Conservation (phyloP, 2,329 filamentous ascomycete species). For the Calonectria pseudoreteaudii region DNA sequence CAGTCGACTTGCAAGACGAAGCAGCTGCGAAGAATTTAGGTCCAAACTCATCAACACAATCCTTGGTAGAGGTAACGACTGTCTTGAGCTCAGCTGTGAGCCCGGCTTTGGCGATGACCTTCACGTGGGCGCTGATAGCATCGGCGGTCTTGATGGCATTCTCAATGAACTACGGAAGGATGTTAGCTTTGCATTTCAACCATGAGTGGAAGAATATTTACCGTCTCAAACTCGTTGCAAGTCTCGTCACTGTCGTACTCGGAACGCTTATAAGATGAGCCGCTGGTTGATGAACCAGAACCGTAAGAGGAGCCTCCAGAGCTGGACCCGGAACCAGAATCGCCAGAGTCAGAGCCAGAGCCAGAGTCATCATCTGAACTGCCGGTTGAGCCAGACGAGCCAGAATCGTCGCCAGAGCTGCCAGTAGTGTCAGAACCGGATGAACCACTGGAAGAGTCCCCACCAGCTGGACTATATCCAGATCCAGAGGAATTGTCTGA, state of each 20-base stretch:
- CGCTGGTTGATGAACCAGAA: background rate
- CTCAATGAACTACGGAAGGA: background rate
- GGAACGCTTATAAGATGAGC: background rate
- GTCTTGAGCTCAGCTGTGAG: background rate
- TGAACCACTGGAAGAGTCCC: background rate
- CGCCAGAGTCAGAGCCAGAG: background rate
- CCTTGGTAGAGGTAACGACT: background rate
- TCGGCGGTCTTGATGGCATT: background rate
- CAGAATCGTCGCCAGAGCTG: background rate
- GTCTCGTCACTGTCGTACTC: background rate
- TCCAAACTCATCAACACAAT: background rate
- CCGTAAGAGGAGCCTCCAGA: background rate
- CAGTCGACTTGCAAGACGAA: background rate
- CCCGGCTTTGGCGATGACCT: background rate
- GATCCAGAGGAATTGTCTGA: background rate
- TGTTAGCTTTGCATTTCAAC: background rate
- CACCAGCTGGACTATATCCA: background rate
- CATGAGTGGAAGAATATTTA: background rate
- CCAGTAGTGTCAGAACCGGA: background rate
- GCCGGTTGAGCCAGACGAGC: background rate
- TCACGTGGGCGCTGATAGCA: background rate
- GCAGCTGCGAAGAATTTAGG: background rate
- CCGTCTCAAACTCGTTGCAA: background rate
- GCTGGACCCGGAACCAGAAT: background rate
- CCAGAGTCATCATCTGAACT: background rate